phyloP scores from a whole-genome alignment of 2,329 filamentous ascomycete species.

The Cercospora sp. region DNA sequence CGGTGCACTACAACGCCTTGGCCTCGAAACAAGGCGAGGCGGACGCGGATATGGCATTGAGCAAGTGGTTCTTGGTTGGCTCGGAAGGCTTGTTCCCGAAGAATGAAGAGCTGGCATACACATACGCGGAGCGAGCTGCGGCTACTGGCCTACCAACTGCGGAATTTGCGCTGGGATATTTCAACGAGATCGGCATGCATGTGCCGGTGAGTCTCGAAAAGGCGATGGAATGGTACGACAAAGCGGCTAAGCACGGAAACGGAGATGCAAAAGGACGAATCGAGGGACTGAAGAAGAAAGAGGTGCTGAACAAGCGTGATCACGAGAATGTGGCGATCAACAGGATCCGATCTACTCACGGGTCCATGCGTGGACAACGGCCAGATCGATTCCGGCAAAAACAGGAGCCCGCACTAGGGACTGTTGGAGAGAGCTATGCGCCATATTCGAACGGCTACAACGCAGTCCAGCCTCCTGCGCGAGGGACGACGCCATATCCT shows the following conservation, averaged over 20 bases:
- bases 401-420: conserved; percentile 34
- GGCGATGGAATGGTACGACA: conserved; percentile 85
- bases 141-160: conserved; percentile 79
- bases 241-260: conserved; percentile 87
- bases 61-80: conserved; percentile 97
- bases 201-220: conserved; percentile 80
- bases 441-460: conserved; percentile 21
- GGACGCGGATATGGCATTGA: conserved; percentile 93
- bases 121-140: conserved; percentile 85
- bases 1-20: conserved; percentile 91
- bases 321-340: conserved; percentile 90
- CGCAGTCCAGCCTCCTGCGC: conserved; percentile 23
- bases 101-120: conserved; percentile 91
- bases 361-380: conserved; percentile 52
- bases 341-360: conserved; percentile 68
- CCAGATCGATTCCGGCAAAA: conserved; percentile 47
- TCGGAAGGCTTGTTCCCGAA: conserved; percentile 91
- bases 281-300: conserved; percentile 79
- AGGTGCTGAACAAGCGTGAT: conserved; percentile 77
- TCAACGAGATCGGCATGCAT: conserved; percentile 93
- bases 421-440: conserved; percentile 21
- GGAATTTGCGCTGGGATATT: conserved; percentile 96
- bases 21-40: conserved; percentile 89
- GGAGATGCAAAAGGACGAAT: conserved; percentile 81
- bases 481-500: conserved; percentile 37